phyloP scores from a whole-genome alignment of 2,329 filamentous ascomycete species.

The Neonectria ditissima region DNA sequence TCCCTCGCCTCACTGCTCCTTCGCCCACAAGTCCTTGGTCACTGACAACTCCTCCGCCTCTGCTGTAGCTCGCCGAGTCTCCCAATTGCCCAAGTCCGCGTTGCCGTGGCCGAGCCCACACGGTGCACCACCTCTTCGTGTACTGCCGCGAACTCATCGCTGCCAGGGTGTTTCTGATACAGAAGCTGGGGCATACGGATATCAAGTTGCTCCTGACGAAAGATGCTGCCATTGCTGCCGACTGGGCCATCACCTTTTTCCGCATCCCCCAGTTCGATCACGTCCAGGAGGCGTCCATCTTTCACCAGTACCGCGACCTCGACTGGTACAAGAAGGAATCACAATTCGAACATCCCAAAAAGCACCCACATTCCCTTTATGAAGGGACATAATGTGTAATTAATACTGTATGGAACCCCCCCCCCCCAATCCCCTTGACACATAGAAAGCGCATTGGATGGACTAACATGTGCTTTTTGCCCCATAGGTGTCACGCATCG shows the following conservation, averaged over 20 bases:
- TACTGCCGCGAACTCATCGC: no score
- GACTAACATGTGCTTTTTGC: no score
- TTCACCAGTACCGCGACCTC: neutral
- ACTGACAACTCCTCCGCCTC: neutral
- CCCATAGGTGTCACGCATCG: no score
- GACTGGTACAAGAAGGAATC: neutral
- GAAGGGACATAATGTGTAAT: constrained; percentile 6
- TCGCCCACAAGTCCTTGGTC: neutral
- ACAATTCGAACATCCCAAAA: neutral
- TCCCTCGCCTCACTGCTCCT: neutral
- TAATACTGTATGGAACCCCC: neutral
- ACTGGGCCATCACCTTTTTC: constrained; percentile 23
- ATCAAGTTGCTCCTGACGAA: neutral
- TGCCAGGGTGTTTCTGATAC: neutral
- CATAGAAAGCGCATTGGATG: no score
- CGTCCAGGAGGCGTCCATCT: neutral
- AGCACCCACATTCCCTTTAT: constrained; percentile 3
- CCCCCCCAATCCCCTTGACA: no score
- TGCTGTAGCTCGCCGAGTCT: no score
- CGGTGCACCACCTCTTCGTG: no score
- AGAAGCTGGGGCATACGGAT: neutral
- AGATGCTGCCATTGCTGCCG: neutral
- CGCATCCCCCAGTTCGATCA: constrained; percentile 12
- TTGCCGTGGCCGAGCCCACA: no score
- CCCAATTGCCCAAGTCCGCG: no score